Evolutionary conservation across 78 protist genomes (phyloP).

Genomic region (slime mould (Dictyostelium discoideum)): dicty_2.7 NC_007088.5:3330001-3330500

Average conservation of each 20-base stretch:
- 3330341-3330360: background rate
- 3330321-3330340: no score
- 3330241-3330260: slow-evolving; percentile 75
- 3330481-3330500: slow-evolving; percentile 53
- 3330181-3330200: slow-evolving; percentile 66
- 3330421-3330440: slow-evolving; percentile 75
- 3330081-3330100: slow-evolving; percentile 71
- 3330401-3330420: slow-evolving; percentile 69
- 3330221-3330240: slow-evolving; percentile 45
- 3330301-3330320: no score
- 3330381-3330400: slow-evolving; percentile 69
- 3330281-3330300: background rate
- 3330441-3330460: slow-evolving; percentile 74
- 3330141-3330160: slow-evolving; percentile 66
- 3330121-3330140: slow-evolving; percentile 47
- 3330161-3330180: slow-evolving; percentile 70
- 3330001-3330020: background rate
- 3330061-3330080: no score
- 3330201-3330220: slow-evolving; percentile 37
- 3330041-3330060: no score
- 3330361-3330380: background rate
- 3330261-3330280: no score
- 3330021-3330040: no score
- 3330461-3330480: slow-evolving; percentile 62
- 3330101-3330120: slow-evolving; percentile 71